phyloP scores from a whole-genome alignment of 2,329 filamentous ascomycete species.

The Akanthomyces dipterigenus region DNA sequence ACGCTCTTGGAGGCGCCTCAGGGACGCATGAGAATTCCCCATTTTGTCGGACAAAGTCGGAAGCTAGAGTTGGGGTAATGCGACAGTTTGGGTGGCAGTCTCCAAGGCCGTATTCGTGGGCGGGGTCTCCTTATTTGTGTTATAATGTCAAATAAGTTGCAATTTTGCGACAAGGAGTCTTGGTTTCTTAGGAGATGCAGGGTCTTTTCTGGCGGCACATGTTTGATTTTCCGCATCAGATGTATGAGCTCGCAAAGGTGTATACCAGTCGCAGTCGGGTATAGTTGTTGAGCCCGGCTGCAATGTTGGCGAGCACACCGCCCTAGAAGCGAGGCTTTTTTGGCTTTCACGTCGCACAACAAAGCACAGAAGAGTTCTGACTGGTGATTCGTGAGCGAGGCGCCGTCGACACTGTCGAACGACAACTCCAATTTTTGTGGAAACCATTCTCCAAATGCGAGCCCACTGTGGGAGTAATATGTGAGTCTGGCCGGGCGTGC shows the following conservation, averaged over 20 bases:
- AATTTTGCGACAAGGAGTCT: constrained; percentile 6
- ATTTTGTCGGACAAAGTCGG: constrained; percentile 12
- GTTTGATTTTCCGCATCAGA: constrained; percentile 8
- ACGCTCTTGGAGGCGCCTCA: background rate
- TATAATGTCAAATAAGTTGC: constrained; percentile 7
- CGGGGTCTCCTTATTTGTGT: background rate
- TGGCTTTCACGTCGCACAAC: background rate
- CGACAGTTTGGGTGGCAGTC: background rate
- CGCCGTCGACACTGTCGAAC: background rate
- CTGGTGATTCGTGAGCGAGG: background rate
- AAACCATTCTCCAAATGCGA: constrained; percentile 4
- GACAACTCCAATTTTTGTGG: constrained; percentile 7
- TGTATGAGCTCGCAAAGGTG: background rate
- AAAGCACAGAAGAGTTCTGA: background rate
- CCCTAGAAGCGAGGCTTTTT: background rate
- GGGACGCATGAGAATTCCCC: constrained; percentile 9
- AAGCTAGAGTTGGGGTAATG: constrained; percentile 10
- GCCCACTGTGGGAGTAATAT: background rate
- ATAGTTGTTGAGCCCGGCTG: background rate
- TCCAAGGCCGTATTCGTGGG: background rate
- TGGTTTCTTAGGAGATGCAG: background rate
- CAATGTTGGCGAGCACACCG: background rate
- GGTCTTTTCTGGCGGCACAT: background rate
- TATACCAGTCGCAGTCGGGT: background rate
- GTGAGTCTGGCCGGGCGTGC: background rate